Base-by-base conservation (phyloP, 2,329 filamentous ascomycete species). In the Tolypocladium guangdongense region DNA sequence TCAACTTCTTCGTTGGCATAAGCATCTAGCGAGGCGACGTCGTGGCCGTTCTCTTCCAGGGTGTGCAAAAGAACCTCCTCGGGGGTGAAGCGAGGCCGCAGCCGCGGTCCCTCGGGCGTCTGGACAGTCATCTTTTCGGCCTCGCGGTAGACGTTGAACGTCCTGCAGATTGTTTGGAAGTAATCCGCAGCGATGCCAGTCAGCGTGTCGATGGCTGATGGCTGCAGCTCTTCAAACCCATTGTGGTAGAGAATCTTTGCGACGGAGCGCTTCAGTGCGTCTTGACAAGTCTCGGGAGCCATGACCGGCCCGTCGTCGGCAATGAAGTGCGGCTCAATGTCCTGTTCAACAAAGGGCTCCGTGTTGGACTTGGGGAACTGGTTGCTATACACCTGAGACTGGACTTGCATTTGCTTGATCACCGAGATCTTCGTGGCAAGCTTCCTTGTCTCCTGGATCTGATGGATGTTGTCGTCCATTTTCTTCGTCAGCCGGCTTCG, bases 321-420 rank as follows among this genome's bases (percentile, higher is more conserved):
- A 52, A 93, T 84, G 53, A 96, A 92, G 65, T 93, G 87, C n/a
- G 90, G 82, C 50, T 90, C 86, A 51, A 93, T 84, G 64, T 97
- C 93, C 43, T 82, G 78, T 70, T 99, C 93, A 20, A 86, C 73
- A 58, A 99, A 96, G 0, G 90, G 88, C 65, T 92, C 86, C 1
- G 88, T 88, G 57, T 96, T 89, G 65, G 95, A 96, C 71, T 96
- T 96, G 59, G 92, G 90, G 63, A 99, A 99, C 68, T 99, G 93
- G 64, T 99, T 99, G 64, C 91, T 88, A 66, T 99, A 99, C 66
- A 95, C 88, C 80, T 96, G 93, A 51, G 90, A 89, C 68, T 99
- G 93, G 52, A 97, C 83, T 71, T 99, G 93, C 93, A 99, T 99
- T 73, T 99, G 93, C 74, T 97, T 99, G 67, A 99, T 93, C 57